These are phyloP conservation scores for Grosmannia clavigera DNA, from an alignment of 2,329 filamentous ascomycete genomes.

Conservation along the genomic window DNA sequence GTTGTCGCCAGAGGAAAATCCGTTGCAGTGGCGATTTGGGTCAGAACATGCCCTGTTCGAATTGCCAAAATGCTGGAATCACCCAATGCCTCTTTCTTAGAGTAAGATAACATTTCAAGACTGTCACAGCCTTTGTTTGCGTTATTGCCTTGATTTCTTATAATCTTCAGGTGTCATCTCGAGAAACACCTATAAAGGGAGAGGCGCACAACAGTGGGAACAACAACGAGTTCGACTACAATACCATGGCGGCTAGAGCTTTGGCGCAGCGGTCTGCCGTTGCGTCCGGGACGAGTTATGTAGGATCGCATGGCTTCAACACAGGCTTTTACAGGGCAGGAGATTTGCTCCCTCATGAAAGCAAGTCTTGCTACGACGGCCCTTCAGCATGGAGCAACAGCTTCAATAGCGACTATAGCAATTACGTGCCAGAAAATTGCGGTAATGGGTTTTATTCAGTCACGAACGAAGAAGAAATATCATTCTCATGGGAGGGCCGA, in stretches of 20 bases:
- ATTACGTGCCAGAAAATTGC: background rate
- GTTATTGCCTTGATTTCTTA: background rate
- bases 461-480: background rate
- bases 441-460: background rate
- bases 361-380: background rate
- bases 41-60: slow-evolving; percentile 64
- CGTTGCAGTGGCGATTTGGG: slow-evolving; percentile 80
- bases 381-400: background rate
- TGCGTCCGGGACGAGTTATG: background rate
- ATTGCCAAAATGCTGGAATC: slow-evolving; percentile 64
- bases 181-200: slow-evolving; percentile 22
- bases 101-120: slow-evolving; percentile 33
- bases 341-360: slow-evolving; percentile 5
- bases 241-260: slow-evolving; percentile 21
- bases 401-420: background rate
- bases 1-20: slow-evolving; percentile 90
- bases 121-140: no score
- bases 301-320: slow-evolving; percentile 20
- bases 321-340: slow-evolving; percentile 24
- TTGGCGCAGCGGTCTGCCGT: slow-evolving; percentile 13
- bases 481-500: background rate
- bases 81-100: slow-evolving; percentile 69
- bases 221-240: slow-evolving; percentile 22
- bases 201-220: slow-evolving; percentile 9
- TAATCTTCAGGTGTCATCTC: slow-evolving; percentile 24